Conservation (phyloP, 306 rosid species). For the Malus sylvestris region DNA sequence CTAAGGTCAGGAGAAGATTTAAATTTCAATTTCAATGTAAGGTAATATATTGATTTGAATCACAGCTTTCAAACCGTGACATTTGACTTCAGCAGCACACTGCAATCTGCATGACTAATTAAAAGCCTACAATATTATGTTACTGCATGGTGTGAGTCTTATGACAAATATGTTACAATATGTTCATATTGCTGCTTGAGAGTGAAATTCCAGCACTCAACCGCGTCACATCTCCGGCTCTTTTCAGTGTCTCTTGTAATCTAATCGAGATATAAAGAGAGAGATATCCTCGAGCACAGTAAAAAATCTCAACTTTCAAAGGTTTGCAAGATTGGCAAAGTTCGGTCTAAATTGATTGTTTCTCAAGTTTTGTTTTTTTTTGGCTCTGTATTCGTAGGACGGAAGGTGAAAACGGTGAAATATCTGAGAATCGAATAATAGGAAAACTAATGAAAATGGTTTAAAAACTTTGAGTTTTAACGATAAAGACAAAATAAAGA, state of each 20-base stretch:
- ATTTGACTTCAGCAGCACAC: neutral
- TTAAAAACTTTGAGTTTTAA: no score
- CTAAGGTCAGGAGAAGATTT: no score
- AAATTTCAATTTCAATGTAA: neutral
- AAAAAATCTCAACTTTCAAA: neutral
- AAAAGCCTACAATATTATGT: neutral
- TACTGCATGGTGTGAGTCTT: neutral
- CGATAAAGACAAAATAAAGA: no score
- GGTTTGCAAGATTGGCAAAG: neutral
- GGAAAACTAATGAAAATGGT: no score
- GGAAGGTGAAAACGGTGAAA: neutral
- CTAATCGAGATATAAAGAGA: neutral
- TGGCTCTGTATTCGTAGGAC: neutral
- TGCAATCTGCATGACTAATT: neutral
- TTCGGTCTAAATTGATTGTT: neutral
- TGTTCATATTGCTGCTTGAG: neutral
- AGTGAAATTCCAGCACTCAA: neutral
- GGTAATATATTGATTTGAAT: neutral
- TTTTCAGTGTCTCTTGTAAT: no score
- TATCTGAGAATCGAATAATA: neutral
- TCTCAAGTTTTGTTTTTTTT: neutral
- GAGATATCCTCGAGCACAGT: no score
- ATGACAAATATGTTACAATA: neutral
- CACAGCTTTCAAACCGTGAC: neutral
- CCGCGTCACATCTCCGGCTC: no score